Percentiles rank a stretch among this genome's conserved stretches.
These are phyloP conservation scores for Penicillium longicatenatum DNA, from an alignment of 495 filamentous ascomycete genomes.

Conservation along the genomic window DNA sequence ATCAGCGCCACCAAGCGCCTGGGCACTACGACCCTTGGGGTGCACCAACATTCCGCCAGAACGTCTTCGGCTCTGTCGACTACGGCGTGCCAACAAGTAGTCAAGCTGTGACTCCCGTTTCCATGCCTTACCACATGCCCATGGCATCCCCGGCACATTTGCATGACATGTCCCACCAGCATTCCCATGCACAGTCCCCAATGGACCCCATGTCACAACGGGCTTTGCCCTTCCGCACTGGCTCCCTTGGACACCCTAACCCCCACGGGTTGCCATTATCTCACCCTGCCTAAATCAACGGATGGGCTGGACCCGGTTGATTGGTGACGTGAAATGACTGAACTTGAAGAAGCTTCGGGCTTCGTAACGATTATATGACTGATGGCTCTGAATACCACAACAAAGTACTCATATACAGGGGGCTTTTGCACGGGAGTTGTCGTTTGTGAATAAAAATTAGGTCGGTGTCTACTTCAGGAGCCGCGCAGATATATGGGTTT, in stretches of 20 bases:
- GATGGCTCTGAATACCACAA: slow-evolving; percentile 28
- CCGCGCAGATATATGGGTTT: slow-evolving; percentile 18
- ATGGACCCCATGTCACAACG: slow-evolving; percentile 22
- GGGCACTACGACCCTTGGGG: slow-evolving; percentile 39
- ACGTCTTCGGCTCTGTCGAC: slow-evolving; percentile 42
- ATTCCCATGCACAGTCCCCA: slow-evolving; percentile 30
- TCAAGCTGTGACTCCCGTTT: slow-evolving; percentile 27
- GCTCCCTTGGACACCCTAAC: slow-evolving; percentile 36
- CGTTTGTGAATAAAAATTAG: slow-evolving; percentile 25
- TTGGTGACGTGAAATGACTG: background rate
- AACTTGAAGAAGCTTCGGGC: slow-evolving; percentile 12
- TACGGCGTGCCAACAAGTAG: slow-evolving; percentile 25
- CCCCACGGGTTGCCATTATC: slow-evolving; percentile 30
- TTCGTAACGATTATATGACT: slow-evolving; percentile 30
- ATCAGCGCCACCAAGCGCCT: slow-evolving; percentile 23
- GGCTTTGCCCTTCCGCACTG: slow-evolving; percentile 35
- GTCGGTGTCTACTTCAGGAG: slow-evolving; percentile 16
- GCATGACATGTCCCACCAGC: slow-evolving; percentile 33
- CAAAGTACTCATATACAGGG: slow-evolving; percentile 18
- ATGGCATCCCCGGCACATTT: slow-evolving; percentile 31
- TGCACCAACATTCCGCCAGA: slow-evolving; percentile 41
- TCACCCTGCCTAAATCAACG: slow-evolving; percentile 24
- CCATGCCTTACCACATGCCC: slow-evolving; percentile 34
- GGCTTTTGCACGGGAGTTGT: slow-evolving; percentile 27
- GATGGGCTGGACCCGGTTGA: slow-evolving; percentile 29